A percentile compares a stretch with the other conserved stretches of the same genome.
Conservation (phyloP, 177 flowering plant genomes). For the Vitis hybrid region DNA sequence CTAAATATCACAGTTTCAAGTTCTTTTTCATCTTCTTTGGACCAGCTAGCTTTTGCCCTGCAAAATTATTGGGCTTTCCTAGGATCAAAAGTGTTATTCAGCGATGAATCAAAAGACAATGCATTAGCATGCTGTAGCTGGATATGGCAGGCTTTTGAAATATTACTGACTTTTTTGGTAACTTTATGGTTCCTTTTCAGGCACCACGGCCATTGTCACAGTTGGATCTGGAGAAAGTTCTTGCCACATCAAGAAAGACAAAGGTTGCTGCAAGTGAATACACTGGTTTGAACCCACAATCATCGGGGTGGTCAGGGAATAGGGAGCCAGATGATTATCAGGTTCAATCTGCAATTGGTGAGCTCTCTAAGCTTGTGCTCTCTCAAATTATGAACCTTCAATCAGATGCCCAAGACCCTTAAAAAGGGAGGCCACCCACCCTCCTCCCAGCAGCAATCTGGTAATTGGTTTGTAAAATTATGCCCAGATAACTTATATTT, state of each 20-base stretch:
- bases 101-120: neutral
- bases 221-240: slow-evolving; percentile 65
- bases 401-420: slow-evolving; percentile 51
- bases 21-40: no score
- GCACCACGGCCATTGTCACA: slow-evolving; percentile 71
- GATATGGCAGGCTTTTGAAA: neutral
- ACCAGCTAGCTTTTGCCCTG: no score
- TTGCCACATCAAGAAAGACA: slow-evolving; percentile 57
- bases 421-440: neutral
- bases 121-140: no score
- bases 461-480: neutral
- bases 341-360: slow-evolving; percentile 69
- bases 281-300: slow-evolving; percentile 35
- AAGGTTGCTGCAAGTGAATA: slow-evolving; percentile 71
- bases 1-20: no score
- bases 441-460: neutral
- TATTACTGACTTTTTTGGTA: neutral
- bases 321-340: slow-evolving; percentile 57
- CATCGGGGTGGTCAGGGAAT: slow-evolving; percentile 40
- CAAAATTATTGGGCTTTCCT: no score
- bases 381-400: slow-evolving; percentile 69
- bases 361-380: slow-evolving; percentile 71
- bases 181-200: slow-evolving; percentile 32
- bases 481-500: neutral
- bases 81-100: neutral